Conservation (phyloP, 805 yeast genomes). For the Komagataella mondaviorum region DNA sequence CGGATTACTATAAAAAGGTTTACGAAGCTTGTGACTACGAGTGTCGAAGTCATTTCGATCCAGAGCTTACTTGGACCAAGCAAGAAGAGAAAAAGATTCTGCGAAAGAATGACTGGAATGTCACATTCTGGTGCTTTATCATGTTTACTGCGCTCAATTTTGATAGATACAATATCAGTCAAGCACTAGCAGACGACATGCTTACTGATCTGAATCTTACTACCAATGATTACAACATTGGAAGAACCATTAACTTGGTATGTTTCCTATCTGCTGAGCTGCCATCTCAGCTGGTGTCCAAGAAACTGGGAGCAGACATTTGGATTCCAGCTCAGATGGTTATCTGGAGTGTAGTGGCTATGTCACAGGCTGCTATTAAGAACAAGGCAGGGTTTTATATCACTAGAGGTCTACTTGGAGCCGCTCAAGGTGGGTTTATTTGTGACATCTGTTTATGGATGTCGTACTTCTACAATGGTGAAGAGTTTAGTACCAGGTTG, state of each 20-base stretch:
- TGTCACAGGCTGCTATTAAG: constrained; percentile 32
- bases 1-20: constrained; percentile 26
- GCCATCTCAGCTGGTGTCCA: constrained; percentile 56
- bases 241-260: constrained; percentile 38
- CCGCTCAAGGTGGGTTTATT: constrained; percentile 59
- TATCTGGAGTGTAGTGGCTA: constrained; percentile 43
- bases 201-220: constrained; percentile 35
- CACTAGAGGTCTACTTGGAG: constrained; percentile 38
- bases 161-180: constrained; percentile 43
- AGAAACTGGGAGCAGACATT: constrained; percentile 45
- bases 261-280: constrained; percentile 44
- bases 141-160: constrained; percentile 47
- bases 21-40: constrained; percentile 41
- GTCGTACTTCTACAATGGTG: constrained; percentile 48
- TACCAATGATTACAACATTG: constrained; percentile 47
- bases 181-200: constrained; percentile 44
- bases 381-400: constrained; percentile 27
- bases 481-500: constrained; percentile 44
- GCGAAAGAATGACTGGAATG: constrained; percentile 40
- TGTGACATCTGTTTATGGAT: constrained; percentile 53
- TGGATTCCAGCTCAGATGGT: constrained; percentile 49
- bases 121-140: constrained; percentile 42
- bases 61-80: constrained; percentile 38
- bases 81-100: constrained; percentile 35
- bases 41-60: constrained; percentile 41